A percentile compares a stretch with the other conserved stretches of the same genome.
phyloP scores from a whole-genome alignment of 2,329 filamentous ascomycete species.

The Fonsecaea erecta region DNA sequence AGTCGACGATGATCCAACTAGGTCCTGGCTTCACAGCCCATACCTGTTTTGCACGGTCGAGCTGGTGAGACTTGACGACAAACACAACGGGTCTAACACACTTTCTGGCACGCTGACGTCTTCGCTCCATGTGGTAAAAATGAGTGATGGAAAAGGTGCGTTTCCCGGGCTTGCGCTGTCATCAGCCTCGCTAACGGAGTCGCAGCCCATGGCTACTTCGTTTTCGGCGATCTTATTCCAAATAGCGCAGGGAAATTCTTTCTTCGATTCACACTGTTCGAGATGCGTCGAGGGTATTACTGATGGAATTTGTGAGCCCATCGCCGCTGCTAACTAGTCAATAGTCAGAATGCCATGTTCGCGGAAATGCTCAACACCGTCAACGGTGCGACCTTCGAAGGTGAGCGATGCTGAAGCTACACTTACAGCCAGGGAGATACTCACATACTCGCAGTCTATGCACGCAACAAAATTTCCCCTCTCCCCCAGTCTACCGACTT shows the following conservation, averaged over 20 bases:
- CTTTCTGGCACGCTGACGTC: constrained; percentile 40
- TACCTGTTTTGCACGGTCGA: constrained; percentile 17
- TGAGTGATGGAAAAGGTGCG: constrained; percentile 17
- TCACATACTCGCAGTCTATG: constrained; percentile 43
- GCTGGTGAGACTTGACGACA: constrained; percentile 8
- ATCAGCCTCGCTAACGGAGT: constrained; percentile 51
- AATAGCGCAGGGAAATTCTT: constrained; percentile 73
- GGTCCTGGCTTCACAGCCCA: constrained; percentile 18
- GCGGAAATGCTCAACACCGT: constrained; percentile 41
- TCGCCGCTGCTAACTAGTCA: constrained; percentile 6
- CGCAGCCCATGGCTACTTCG: constrained; percentile 72
- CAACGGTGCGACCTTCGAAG: constrained; percentile 66
- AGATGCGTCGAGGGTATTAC: constrained; percentile 54
- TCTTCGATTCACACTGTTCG: constrained; percentile 77
- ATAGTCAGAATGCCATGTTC: constrained; percentile 40
- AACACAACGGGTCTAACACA: constrained; percentile 41
- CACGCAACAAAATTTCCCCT: constrained; percentile 38
- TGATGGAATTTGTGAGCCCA: background rate
- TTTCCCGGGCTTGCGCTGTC: background rate
- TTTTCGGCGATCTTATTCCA: constrained; percentile 87
- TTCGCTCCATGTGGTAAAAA: constrained; percentile 20
- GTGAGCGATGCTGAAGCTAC: constrained; percentile 47
- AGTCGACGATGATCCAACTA: constrained; percentile 10
- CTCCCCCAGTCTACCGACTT: constrained; percentile 70
- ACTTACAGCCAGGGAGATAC: constrained; percentile 6